Conservation (phyloP, 495 filamentous ascomycete genomes). For the Penicillium antarcticum region DNA sequence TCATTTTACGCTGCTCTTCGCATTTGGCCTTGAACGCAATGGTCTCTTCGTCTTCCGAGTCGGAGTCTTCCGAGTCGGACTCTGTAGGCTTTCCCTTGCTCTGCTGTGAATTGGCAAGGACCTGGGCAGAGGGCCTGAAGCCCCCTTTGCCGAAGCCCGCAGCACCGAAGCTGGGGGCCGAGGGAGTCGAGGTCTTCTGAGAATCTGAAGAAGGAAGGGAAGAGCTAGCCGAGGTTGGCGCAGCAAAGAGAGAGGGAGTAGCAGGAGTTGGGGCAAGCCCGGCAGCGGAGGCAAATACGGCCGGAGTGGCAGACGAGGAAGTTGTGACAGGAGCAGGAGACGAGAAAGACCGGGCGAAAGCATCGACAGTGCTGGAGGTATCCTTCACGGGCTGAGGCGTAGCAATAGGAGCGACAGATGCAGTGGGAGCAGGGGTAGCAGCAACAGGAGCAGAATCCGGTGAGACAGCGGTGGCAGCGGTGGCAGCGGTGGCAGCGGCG, state of each 20-base stretch:
- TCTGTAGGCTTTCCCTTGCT: constrained; percentile 54
- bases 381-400: not conserved
- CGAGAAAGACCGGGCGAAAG: constrained; percentile 45
- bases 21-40: constrained; percentile 22
- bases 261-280: not conserved
- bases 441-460: not conserved
- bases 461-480: not conserved
- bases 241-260: not conserved
- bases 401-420: too few relatives aligned
- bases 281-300: not conserved
- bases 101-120: constrained; percentile 38
- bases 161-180: constrained; percentile 31
- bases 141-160: constrained; percentile 37
- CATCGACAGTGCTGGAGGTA: constrained; percentile 32
- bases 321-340: constrained; percentile 16
- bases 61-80: constrained; percentile 48
- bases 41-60: constrained; percentile 44
- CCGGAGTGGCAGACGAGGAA: not conserved
- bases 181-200: not conserved
- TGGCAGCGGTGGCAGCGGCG: not conserved
- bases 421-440: too few relatives aligned
- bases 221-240: not conserved
- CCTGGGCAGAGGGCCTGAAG: constrained; percentile 38
- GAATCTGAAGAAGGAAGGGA: not conserved
- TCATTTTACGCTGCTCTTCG: constrained; percentile 28